Conservation (phyloP, 2,329 filamentous ascomycete genomes). For the Beauveria bassiana region DNA sequence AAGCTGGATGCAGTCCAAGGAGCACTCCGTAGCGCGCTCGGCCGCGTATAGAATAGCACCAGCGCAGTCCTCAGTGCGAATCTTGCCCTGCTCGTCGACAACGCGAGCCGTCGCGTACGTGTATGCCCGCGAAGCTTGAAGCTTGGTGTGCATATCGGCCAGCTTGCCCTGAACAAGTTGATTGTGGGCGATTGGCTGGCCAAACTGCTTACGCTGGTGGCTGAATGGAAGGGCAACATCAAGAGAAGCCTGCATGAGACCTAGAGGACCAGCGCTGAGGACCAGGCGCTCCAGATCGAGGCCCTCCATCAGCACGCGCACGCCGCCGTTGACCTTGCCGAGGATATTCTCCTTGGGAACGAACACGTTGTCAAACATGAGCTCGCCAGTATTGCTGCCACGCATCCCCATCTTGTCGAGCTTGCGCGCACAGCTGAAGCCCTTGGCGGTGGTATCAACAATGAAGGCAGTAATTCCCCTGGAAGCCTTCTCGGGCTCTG, state of each 20-base stretch:
- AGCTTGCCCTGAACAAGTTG: slow-evolving; percentile 90
- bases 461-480: slow-evolving; percentile 96
- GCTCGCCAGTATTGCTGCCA: slow-evolving; percentile 90
- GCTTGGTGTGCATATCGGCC: slow-evolving; percentile 95
- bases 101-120: slow-evolving; percentile 75
- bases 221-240: slow-evolving; percentile 83
- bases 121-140: slow-evolving; percentile 75
- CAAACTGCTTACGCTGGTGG: slow-evolving; percentile 85
- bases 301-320: slow-evolving; percentile 90
- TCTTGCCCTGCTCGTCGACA: slow-evolving; percentile 66
- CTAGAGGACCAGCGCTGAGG: slow-evolving; percentile 80
- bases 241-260: slow-evolving; percentile 87
- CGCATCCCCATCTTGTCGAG: slow-evolving; percentile 98
- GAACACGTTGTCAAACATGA: slow-evolving; percentile 85
- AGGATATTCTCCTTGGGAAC: slow-evolving; percentile 77
- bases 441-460: slow-evolving; percentile 61
- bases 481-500: slow-evolving; percentile 66
- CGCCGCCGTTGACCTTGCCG: slow-evolving; percentile 71
- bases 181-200: slow-evolving; percentile 77
- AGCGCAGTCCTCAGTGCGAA: slow-evolving; percentile 86
- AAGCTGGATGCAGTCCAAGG: slow-evolving; percentile 83
- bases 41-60: slow-evolving; percentile 90
- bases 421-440: slow-evolving; percentile 83
- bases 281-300: slow-evolving; percentile 91
- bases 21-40: slow-evolving; percentile 79